Evolutionary conservation across 2,329 filamentous ascomycete genomes (phyloP).

Genomic region (Fusarium sp.): DNA sequence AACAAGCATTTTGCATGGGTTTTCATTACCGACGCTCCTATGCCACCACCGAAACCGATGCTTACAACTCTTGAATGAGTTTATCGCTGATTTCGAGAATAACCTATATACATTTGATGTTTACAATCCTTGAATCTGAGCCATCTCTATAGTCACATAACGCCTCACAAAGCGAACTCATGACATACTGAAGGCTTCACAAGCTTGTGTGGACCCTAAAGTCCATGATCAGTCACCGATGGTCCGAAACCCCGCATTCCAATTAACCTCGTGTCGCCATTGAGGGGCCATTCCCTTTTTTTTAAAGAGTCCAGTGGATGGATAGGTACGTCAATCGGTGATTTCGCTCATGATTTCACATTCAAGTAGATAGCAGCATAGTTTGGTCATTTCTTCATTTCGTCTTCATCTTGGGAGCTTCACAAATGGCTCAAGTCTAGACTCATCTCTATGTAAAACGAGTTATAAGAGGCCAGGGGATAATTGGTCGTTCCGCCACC

Average conservation of each 20-base stretch:
- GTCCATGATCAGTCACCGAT: conserved; percentile 32
- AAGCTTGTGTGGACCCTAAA: conserved; percentile 21
- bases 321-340: background rate
- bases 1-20: too few species aligned
- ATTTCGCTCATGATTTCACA: background rate
- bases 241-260: conserved; percentile 24
- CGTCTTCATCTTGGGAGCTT: conserved; percentile 35
- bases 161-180: too few species aligned
- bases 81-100: too few species aligned
- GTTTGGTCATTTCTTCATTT: conserved; percentile 40
- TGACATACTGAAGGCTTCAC: background rate
- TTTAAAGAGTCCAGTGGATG: background rate
- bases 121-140: too few species aligned
- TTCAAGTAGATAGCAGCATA: too few species aligned
- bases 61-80: too few species aligned
- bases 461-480: background rate
- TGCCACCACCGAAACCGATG: too few species aligned
- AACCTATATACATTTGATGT: too few species aligned
- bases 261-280: conserved; percentile 13
- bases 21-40: too few species aligned
- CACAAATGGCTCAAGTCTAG: conserved; percentile 34
- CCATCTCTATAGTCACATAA: too few species aligned
- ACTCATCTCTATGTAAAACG: conserved; percentile 5
- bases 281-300: background rate
- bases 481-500: conserved; percentile 28